Percentiles rank a stretch among this genome's conserved stretches.
phyloP scores from a whole-genome alignment of 164 flowering plant species.

The Litsea cubeba region DNA sequence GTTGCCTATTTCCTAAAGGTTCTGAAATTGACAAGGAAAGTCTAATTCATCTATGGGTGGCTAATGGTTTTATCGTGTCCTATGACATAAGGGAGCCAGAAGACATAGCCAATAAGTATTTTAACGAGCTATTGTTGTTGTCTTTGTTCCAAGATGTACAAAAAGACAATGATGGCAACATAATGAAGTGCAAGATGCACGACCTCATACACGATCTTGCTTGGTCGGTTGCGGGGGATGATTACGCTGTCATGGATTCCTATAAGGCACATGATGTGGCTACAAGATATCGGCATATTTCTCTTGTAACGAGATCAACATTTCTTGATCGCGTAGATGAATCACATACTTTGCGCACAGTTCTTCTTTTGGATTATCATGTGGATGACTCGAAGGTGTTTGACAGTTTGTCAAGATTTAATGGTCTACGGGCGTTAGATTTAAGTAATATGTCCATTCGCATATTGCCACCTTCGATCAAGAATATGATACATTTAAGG shows the following conservation, averaged over 20 bases:
- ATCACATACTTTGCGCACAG: not conserved
- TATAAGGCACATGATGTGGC: no score
- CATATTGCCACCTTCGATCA: not conserved
- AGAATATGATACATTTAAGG: not conserved
- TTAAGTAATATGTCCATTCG: not conserved
- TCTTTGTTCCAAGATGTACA: conserved; percentile 8
- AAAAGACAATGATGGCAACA: not conserved
- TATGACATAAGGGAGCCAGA: conserved; percentile 1
- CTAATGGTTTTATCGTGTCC: conserved; percentile 11
- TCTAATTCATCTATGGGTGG: conserved; percentile 17
- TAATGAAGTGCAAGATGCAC: conserved; percentile 8
- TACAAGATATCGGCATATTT: no score
- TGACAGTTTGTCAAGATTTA: not conserved
- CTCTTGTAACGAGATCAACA: no score
- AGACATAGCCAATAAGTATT: conserved; percentile 3
- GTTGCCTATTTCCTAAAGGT: conserved; percentile 18
- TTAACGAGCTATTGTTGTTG: conserved; percentile 1
- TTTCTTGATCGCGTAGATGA: no score
- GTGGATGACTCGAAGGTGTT: not conserved
- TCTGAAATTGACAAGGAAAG: conserved; percentile 2
- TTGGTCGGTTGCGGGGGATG: not conserved
- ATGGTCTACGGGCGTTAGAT: not conserved
- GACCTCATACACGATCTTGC: conserved; percentile 13
- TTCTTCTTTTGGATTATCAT: not conserved
- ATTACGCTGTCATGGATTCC: no score